phyloP scores from a whole-genome alignment of 2,329 filamentous ascomycete species.

The Xylariomycetidae sp. region DNA sequence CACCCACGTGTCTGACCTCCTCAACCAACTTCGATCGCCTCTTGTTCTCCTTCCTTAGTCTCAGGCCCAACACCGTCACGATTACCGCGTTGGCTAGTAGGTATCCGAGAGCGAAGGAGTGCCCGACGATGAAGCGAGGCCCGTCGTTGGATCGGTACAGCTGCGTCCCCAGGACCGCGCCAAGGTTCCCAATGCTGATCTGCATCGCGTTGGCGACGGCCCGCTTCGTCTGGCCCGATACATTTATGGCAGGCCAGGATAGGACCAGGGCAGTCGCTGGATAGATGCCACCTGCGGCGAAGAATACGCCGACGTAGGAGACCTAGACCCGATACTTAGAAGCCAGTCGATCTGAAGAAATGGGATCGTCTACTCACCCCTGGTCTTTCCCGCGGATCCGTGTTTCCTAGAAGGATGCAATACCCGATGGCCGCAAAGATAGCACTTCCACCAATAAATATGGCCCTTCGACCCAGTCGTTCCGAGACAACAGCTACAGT shows the following conservation, averaged over 20 bases:
- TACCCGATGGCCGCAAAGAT: slow-evolving; percentile 58
- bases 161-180: slow-evolving; percentile 66
- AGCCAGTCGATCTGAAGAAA: too few relatives aligned
- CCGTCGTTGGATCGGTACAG: slow-evolving; percentile 58
- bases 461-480: slow-evolving; percentile 48
- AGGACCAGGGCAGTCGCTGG: slow-evolving; percentile 59
- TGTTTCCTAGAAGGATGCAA: slow-evolving; percentile 52
- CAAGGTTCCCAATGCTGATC: slow-evolving; percentile 66
- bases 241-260: slow-evolving; percentile 68
- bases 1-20: slow-evolving; percentile 44
- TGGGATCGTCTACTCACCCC: too few relatives aligned
- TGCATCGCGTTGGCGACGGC: slow-evolving; percentile 66
- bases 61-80: slow-evolving; percentile 45
- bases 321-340: too few relatives aligned
- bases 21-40: slow-evolving; percentile 38
- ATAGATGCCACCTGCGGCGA: slow-evolving; percentile 64
- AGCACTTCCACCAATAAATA: slow-evolving; percentile 58
- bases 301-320: slow-evolving; percentile 57
- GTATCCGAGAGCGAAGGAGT: slow-evolving; percentile 63
- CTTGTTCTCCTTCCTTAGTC: slow-evolving; percentile 55
- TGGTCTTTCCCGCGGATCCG: slow-evolving; percentile 39
- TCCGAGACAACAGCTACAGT: slow-evolving; percentile 57
- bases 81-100: slow-evolving; percentile 54
- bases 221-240: slow-evolving; percentile 66
- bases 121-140: slow-evolving; percentile 61